Evolutionary conservation across 2,329 filamentous ascomycete species (phyloP).

Genomic region (Colletotrichum costaricense): DNA sequence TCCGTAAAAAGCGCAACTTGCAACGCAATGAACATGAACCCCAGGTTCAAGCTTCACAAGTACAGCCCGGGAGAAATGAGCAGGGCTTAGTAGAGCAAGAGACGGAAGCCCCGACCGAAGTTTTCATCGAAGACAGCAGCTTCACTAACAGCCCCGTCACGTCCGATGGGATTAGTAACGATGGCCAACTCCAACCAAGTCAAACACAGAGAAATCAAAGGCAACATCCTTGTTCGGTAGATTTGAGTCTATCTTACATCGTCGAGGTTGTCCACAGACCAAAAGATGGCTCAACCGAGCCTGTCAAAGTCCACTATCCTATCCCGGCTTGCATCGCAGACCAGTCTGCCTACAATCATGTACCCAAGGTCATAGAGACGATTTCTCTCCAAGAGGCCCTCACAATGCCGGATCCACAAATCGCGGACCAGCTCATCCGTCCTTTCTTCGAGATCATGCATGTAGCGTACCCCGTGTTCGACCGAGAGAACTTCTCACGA

Average conservation of each 20-base stretch:
- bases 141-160: neutral
- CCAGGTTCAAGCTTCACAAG: neutral
- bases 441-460: conserved; percentile 5
- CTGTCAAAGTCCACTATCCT: conserved; percentile 16
- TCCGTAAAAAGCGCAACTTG: neutral
- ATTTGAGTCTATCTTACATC: neutral
- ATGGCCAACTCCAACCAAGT: neutral
- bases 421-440: neutral
- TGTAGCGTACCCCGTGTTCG: conserved; percentile 4
- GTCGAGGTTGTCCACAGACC: conserved; percentile 20
- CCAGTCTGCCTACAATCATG: neutral
- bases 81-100: neutral
- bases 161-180: neutral
- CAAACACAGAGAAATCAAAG: neutral
- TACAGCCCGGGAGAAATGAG: neutral
- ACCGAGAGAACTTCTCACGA: neutral
- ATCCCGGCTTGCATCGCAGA: conserved; percentile 14
- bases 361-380: neutral
- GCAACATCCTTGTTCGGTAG: neutral
- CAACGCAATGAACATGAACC: neutral
- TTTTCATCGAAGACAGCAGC: neutral
- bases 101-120: neutral
- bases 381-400: neutral
- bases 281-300: conserved; percentile 1
- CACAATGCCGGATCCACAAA: neutral